phyloP scores from a whole-genome alignment of 257 asterid genomes.

The Primulina huaijiensis region DNA sequence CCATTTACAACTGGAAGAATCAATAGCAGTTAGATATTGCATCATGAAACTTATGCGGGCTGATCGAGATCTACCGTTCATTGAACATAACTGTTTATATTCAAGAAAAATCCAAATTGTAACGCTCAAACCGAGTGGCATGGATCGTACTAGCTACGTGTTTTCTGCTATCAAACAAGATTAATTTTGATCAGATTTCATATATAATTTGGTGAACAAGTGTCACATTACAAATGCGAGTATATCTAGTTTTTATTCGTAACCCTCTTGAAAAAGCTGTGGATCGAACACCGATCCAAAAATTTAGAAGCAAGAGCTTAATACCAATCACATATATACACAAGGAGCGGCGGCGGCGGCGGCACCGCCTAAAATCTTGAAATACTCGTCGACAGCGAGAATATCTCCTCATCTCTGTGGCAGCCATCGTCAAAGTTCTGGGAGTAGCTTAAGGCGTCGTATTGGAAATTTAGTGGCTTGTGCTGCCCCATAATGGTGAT shows the following conservation, averaged over 20 bases:
- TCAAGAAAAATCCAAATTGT: too few species aligned
- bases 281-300: neutral
- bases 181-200: too few species aligned
- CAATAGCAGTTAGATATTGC: too few species aligned
- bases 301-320: neutral
- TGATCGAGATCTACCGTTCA: too few species aligned
- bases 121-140: too few species aligned
- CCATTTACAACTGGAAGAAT: too few species aligned
- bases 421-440: conserved; percentile 68
- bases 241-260: too few species aligned
- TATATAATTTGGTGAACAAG: neutral
- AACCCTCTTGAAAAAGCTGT: neutral
- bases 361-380: neutral
- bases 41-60: too few species aligned
- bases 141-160: too few species aligned
- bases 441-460: conserved; percentile 46
- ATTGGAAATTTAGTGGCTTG: conserved; percentile 25
- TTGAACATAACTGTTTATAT: too few species aligned
- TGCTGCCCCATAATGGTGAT: conserved; percentile 2
- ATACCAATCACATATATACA: neutral
- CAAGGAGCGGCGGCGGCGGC: neutral
- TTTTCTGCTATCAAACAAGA: too few species aligned
- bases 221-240: neutral
- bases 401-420: neutral
- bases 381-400: neutral